These are phyloP conservation scores for Curvularia sp. DNA, from an alignment of 2,329 filamentous ascomycete species.

Conservation along the genomic window DNA sequence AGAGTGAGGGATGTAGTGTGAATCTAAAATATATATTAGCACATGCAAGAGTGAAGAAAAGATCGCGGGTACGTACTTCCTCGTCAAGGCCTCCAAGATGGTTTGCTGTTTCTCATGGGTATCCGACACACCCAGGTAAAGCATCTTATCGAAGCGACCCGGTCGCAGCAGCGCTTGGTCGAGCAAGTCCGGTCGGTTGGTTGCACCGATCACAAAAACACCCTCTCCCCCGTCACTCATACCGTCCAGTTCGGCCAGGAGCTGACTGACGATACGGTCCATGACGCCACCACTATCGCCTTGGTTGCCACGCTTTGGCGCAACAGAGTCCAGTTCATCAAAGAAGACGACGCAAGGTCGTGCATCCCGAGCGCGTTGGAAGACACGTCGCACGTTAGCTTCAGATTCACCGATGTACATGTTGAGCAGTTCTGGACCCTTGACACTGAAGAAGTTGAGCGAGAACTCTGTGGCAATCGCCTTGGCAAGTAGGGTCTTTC, in stretches of 20 bases:
- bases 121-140: slow-evolving; percentile 94
- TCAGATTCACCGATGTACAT: slow-evolving; percentile 97
- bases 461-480: slow-evolving; percentile 93
- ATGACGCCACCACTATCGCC: slow-evolving; percentile 97
- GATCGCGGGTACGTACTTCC: slow-evolving; percentile 74
- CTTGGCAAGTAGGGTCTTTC: slow-evolving; percentile 91
- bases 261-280: slow-evolving; percentile 95
- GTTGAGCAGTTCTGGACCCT: slow-evolving; percentile 88
- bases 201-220: slow-evolving; percentile 96
- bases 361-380: slow-evolving; percentile 85
- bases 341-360: slow-evolving; percentile 92
- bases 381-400: slow-evolving; percentile 87
- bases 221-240: slow-evolving; percentile 91
- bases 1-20: slow-evolving; percentile 78
- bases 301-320: slow-evolving; percentile 95
- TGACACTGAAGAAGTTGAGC: slow-evolving; percentile 93
- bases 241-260: slow-evolving; percentile 93
- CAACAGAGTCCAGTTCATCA: slow-evolving; percentile 90
- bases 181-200: slow-evolving; percentile 90
- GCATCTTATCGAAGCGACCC: slow-evolving; percentile 96
- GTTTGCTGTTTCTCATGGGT: slow-evolving; percentile 96
- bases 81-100: slow-evolving; percentile 90
- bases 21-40: slow-evolving; percentile 64
- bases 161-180: slow-evolving; percentile 89
- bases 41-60: not conserved